Base-by-base conservation (phyloP, 176 grass and related monocot genomes). In the Tillandsia fasciculata region DNA sequence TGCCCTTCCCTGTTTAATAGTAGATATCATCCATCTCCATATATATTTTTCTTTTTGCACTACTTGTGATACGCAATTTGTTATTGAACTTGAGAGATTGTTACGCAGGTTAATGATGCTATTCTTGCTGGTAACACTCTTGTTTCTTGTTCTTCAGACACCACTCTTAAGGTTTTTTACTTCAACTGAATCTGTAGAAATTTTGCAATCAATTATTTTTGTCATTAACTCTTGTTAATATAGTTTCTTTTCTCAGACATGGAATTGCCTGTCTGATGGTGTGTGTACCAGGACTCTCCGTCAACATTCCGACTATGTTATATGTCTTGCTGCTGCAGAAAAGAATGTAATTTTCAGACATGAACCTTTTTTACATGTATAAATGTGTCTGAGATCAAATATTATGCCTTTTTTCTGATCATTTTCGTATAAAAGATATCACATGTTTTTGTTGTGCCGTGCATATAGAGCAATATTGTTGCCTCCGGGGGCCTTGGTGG, bases 71-170 rank as follows among this genome's bases (percentile, higher is more conserved):
- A 6, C 33, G 3, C 5, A 42, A 42, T 42, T 42, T 42, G 33
- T 3, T 67, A 11, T 72, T 50, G 33, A 42, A 7, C 66, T 71
- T 57, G 72, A 77, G 71, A 59, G n/a, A 22, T 77, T 69, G 26
- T 78, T 75, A 49, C 76, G 79, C 77, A 99, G 94, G 89, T 99
- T 75, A 99, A 93, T 78, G 89, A 99, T 99, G 82, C 86, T 18
- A 80, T 99, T 78, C 66, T 93, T 64, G 82, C 88, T 80, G 87
- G 87, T 64, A 81, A 87, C 63, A 88, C 81, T 76, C 89, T 99
- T 65, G 94, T 99, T 80, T 99, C 94, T 56, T 99, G 89, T 83
- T 99, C 94, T 64, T 99, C 94, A 77, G 89, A 99, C 64, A 86
- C 89, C 56, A 99, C 94, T n/a, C 17, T 99, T 73, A 99, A 99